These are phyloP conservation scores for Graphilbum ipis-grandicollis DNA, from an alignment of 2,329 filamentous ascomycete genomes.

Conservation along the genomic window DNA sequence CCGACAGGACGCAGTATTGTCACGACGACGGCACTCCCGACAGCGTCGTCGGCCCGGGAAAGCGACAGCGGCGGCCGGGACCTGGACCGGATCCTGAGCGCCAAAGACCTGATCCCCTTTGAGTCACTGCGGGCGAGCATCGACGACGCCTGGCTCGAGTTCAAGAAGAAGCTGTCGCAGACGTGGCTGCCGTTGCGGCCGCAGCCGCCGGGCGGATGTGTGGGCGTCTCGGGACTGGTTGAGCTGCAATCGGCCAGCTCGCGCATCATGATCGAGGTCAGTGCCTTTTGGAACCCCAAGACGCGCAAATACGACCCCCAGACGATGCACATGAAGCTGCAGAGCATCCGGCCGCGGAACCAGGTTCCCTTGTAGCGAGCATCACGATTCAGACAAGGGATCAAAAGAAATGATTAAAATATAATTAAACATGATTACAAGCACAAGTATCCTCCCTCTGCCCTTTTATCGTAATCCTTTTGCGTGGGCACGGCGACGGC, in stretches of 20 bases:
- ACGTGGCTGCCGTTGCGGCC: conserved; percentile 27
- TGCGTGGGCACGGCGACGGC: too few species aligned
- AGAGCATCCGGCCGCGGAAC: conserved; percentile 26
- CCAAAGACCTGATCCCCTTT: conserved; percentile 10
- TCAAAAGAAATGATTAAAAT: neutral
- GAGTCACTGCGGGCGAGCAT: conserved; percentile 11
- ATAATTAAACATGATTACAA: too few species aligned
- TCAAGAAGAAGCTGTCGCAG: conserved; percentile 20
- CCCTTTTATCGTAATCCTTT: too few species aligned
- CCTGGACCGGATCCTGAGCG: neutral
- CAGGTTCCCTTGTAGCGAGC: conserved; percentile 11
- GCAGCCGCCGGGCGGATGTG: conserved; percentile 30
- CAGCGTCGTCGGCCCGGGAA: too few species aligned
- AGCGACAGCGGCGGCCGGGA: too few species aligned
- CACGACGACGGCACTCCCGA: too few species aligned
- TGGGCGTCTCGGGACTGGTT: conserved; percentile 35
- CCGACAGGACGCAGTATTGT: too few species aligned
- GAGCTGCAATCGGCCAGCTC: conserved; percentile 30
- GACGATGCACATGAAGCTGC: conserved; percentile 21
- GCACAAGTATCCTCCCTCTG: too few species aligned
- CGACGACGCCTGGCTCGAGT: conserved; percentile 16
- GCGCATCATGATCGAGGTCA: conserved; percentile 31
- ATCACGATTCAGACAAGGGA: neutral
- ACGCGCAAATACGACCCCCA: conserved; percentile 24
- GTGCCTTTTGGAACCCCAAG: conserved; percentile 38